Evolutionary conservation across 495 filamentous ascomycete genomes (phyloP), one percentile per base, ranked within the genome.

Genomic region (Lophiostoma macrostomum): DNA sequence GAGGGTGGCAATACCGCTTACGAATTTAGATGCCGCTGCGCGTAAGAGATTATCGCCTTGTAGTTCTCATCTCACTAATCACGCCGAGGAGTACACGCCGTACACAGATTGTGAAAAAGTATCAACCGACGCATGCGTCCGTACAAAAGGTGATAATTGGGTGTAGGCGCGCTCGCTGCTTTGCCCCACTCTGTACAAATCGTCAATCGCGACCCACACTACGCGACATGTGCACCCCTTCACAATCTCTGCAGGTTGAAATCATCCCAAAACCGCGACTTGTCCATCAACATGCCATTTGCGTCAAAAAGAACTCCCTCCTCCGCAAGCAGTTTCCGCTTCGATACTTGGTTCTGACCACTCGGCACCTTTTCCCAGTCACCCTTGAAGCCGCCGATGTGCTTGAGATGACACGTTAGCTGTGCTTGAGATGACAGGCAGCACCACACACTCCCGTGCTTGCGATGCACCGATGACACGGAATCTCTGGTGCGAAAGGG

Each of bases 281-380:
- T 56, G 18, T 76, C 68, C 1, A 70, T 38, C 51, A 79, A 64
- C 57, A 68, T 71, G 1, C 75, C 73, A 30, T 67, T 67, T 11
- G 51, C 61, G 47, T 74, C 68, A 53, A 79, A 80, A 37, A 57
- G 28, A 12, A 80, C 77, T 1, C 77, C 77, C 41, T 80, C 77
- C 16, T 61, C 64, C 45, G 68, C 45, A 36, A 80, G 54, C 61
- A 78, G 49, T 39, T 65, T 58, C 36, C 67, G 59, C 59, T 80
- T 80, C 66, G 73, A 68, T 45, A 64, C 64, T 55, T 70, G 66
- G 25, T 76, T 76, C 16, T 69, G 53, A 0, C 74, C 73, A 25
- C 71, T 71, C 0, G 73, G 75, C 28, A 68, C 71, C 40, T 77
- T 72, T 30, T 73, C 61, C 68, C 76, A 74, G 41, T 75, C 69